Evolutionary conservation across 805 yeast species (phyloP), one percentile per base, ranked within the genome.

Genomic region (Yamadazyma endophytica): DNA sequence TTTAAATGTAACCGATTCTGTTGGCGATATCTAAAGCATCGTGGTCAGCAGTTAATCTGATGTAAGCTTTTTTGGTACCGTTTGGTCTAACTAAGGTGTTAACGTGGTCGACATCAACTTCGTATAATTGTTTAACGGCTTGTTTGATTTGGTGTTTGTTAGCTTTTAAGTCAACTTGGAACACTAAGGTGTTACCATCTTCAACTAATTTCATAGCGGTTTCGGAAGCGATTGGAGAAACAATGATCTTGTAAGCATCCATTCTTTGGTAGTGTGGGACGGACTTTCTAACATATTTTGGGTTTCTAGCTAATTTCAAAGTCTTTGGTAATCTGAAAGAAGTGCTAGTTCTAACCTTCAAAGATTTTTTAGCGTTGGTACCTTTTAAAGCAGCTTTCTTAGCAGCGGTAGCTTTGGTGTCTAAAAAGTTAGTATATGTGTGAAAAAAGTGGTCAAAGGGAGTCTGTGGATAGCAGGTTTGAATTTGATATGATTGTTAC

Each of bases 61-160:
- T 90, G 81, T 83, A 92, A 67, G 98, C 98, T 82, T 92, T 92
- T 87, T 92, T 92, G 77, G 97, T 84, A 73, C 98, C 98, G 73
- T 92, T 89, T 69, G 98, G 97, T 77, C 95, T 87, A 64, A 92
- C 75, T 70, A 92, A 79, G 56, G 98, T 92, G 90, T 92, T 89
- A 65, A 92, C 88, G 73, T 85, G 77, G 61, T 71, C 75, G 55
- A 84, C 92, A 53, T 92, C 97, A 61, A 90, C 97, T 64, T 85
- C 89, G 81, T 90, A 92, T 65, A 92, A 80, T 75, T 88, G 95
- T 82, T 92, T 90, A 61, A 92, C 95, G 52, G 98, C 98, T 61
- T 80, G 75, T 81, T 89, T 90, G 79, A 92, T 92, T 77, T 90
- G 97, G 76, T 82, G 71, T 81, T 92, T 92, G 96, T 92, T 92